phyloP scores from a whole-genome alignment of 1,139 yeast genomes.

The Yamadazyma sp. region DNA sequence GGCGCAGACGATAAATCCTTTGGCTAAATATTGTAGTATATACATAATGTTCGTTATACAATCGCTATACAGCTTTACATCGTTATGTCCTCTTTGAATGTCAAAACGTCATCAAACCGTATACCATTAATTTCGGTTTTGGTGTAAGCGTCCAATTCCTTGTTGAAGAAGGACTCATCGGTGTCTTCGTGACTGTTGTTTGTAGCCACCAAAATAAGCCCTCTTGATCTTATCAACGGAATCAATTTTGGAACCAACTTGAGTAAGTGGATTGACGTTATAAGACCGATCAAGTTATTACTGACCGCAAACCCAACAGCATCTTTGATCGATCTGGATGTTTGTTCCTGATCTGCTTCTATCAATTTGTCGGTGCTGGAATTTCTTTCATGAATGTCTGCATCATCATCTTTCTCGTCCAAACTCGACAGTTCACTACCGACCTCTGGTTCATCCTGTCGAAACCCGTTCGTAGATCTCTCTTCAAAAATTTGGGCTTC shows the following conservation, averaged over 20 bases:
- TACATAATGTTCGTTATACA: background rate
- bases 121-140: slow-evolving; percentile 72
- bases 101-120: slow-evolving; percentile 62
- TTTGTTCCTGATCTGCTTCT: slow-evolving; percentile 37
- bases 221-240: slow-evolving; percentile 75
- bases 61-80: slow-evolving; percentile 32
- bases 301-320: slow-evolving; percentile 68
- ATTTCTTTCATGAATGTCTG: slow-evolving; percentile 26
- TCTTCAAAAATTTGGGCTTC: slow-evolving; percentile 32
- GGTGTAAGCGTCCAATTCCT: slow-evolving; percentile 45
- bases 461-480: slow-evolving; percentile 44
- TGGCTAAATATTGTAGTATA: background rate
- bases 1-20: slow-evolving; percentile 12
- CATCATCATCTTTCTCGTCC: slow-evolving; percentile 18
- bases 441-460: slow-evolving; percentile 22
- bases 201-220: slow-evolving; percentile 78
- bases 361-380: slow-evolving; percentile 18
- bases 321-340: slow-evolving; percentile 47
- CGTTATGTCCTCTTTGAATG: slow-evolving; percentile 69
- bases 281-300: slow-evolving; percentile 82
- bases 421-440: slow-evolving; percentile 5
- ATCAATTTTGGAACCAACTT: slow-evolving; percentile 74
- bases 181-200: slow-evolving; percentile 34
- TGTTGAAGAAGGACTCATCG: slow-evolving; percentile 28
- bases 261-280: slow-evolving; percentile 70